Percentiles rank a stretch among this genome's conserved stretches.
phyloP scores from a whole-genome alignment of 1,284 basidiomycete species.

The Kwoniella shivajii region DNA sequence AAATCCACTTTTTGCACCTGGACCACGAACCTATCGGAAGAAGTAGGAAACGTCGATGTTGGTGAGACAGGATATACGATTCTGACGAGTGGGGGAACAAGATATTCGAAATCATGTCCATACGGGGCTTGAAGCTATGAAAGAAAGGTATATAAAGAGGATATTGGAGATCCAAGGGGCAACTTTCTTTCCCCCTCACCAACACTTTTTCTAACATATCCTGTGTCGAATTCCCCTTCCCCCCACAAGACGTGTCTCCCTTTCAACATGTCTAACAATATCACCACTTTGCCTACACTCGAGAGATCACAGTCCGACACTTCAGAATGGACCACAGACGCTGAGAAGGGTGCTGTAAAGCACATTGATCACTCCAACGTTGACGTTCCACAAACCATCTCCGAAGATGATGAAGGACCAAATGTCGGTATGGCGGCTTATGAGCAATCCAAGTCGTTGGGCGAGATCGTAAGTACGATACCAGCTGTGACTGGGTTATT shows the following conservation, averaged over 20 bases:
- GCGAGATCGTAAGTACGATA: conserved; percentile 37
- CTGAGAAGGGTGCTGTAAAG: conserved; percentile 30
- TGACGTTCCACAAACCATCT: conserved; percentile 19
- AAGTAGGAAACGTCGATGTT: background rate
- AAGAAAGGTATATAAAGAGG: background rate
- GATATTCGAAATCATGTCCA: no score
- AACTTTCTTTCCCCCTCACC: background rate
- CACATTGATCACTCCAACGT: conserved; percentile 28
- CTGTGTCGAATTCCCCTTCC: no score
- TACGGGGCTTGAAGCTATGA: background rate
- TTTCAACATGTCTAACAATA: background rate
- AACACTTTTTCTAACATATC: background rate
- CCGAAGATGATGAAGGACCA: conserved; percentile 40
- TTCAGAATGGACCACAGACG: conserved; percentile 20
- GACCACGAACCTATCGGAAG: background rate
- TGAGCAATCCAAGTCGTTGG: conserved; percentile 37
- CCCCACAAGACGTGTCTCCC: no score
- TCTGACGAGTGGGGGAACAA: background rate
- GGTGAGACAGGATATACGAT: background rate
- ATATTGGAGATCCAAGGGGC: background rate
- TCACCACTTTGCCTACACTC: conserved; percentile 8
- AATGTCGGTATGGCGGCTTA: conserved; percentile 47
- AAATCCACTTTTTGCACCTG: no score
- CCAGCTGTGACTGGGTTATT: background rate
- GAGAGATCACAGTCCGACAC: conserved; percentile 16